A percentile compares a stretch with the other conserved stretches of the same genome.
phyloP scores from a whole-genome alignment of 768 basidiomycete species.

The Hemileccinum rubropunctum region DNA sequence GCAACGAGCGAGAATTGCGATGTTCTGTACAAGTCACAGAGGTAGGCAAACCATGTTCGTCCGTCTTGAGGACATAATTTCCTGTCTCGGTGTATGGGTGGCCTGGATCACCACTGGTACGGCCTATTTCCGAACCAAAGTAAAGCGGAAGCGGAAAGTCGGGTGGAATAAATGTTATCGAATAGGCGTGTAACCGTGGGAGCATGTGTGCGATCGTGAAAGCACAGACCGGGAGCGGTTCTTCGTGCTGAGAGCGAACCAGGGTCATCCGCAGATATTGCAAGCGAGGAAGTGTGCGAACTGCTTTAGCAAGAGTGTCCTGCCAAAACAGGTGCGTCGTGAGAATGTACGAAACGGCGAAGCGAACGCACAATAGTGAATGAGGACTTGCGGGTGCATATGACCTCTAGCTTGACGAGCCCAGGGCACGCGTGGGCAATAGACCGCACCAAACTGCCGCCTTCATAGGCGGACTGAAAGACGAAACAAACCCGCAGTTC shows the following conservation, averaged over 20 bases:
- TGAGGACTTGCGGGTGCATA: conserved; percentile 66
- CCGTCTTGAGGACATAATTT: conserved; percentile 54
- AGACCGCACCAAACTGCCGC: conserved; percentile 64
- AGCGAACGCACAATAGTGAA: conserved; percentile 58
- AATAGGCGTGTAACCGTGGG: conserved; percentile 64
- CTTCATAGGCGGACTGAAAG: conserved; percentile 73
- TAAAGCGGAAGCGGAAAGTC: conserved; percentile 49
- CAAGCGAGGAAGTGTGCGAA: conserved; percentile 61
- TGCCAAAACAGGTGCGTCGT: conserved; percentile 3
- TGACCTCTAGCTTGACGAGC: conserved; percentile 60
- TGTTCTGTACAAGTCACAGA: conserved; percentile 52
- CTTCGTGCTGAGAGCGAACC: conserved; percentile 66
- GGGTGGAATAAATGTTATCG: conserved; percentile 62
- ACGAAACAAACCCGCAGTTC: conserved; percentile 64
- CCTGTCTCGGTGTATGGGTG: conserved; percentile 40
- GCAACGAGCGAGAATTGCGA: conserved; percentile 24
- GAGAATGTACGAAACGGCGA: not conserved
- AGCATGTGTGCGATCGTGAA: conserved; percentile 61
- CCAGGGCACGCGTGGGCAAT: conserved; percentile 65
- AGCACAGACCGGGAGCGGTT: conserved; percentile 55
- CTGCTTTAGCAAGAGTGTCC: conserved; percentile 52
- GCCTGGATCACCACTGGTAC: conserved; percentile 26
- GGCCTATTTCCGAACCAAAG: conserved; percentile 42
- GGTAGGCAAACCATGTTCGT: conserved; percentile 63
- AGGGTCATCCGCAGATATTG: conserved; percentile 61